Percentiles rank a stretch among this genome's conserved stretches.
These are phyloP conservation scores for Yamadazyma nakazawae DNA, from an alignment of 805 yeast genomes.

Conservation along the genomic window DNA sequence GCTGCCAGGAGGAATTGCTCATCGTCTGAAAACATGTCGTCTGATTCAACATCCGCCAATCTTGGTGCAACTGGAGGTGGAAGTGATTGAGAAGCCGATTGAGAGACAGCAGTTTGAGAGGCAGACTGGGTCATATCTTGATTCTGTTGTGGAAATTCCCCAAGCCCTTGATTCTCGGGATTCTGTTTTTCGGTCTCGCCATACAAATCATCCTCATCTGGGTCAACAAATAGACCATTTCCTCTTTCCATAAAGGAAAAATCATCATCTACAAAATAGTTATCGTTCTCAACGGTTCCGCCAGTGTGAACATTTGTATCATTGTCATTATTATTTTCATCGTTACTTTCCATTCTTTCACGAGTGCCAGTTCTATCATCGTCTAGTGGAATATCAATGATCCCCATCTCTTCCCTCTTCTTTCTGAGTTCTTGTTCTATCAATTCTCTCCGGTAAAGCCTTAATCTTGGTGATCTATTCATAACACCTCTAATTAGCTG, in stretches of 20 bases:
- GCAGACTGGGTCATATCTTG: neutral
- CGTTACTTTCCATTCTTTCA: neutral
- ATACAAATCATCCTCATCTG: conserved; percentile 21
- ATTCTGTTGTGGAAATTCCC: neutral
- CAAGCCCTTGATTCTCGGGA: neutral
- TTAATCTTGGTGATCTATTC: conserved; percentile 34
- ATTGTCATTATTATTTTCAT: neutral
- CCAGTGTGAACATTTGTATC: neutral
- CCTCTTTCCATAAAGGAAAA: conserved; percentile 28
- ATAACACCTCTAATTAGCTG: conserved; percentile 51
- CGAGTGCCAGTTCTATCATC: neutral
- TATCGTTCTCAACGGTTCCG: neutral
- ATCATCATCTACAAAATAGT: conserved; percentile 25
- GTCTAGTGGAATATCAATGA: conserved; percentile 28
- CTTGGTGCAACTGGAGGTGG: neutral
- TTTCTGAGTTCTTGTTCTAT: conserved; percentile 27
- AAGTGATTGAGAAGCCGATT: neutral
- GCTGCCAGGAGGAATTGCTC: conserved; percentile 11
- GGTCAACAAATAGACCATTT: conserved; percentile 27
- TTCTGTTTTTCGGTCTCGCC: neutral
- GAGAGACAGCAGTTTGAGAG: neutral
- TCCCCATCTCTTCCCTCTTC: conserved; percentile 25
- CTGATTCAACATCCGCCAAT: neutral
- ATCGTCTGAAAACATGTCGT: conserved; percentile 6
- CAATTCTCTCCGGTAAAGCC: conserved; percentile 27